Percentiles rank a stretch among this genome's conserved stretches.
Conservation (phyloP, 495 filamentous ascomycete species). For the Penicillium goetzii region DNA sequence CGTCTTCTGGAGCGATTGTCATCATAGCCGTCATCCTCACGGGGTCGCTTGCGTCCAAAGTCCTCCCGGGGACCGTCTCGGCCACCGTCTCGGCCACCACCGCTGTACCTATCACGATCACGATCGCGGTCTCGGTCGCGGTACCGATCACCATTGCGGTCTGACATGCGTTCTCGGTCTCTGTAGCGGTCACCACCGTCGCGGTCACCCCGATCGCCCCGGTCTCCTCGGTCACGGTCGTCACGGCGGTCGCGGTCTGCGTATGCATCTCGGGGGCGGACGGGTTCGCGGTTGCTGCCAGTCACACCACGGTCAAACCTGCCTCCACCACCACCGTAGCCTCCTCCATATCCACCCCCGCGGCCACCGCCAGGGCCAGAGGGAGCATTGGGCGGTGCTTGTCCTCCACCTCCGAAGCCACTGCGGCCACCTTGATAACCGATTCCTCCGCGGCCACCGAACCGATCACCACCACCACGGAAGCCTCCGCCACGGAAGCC, state of each 20-base stretch:
- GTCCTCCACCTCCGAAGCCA: conserved; percentile 62
- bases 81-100: conserved; percentile 47
- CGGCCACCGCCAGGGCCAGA: conserved; percentile 74
- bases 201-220: conserved; percentile 46
- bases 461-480: conserved; percentile 67
- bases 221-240: conserved; percentile 52
- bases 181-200: conserved; percentile 21
- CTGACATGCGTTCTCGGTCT: conserved; percentile 29
- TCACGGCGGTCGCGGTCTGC: conserved; percentile 59
- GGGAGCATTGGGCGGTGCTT: conserved; percentile 76
- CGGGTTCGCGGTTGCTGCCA: conserved; percentile 59
- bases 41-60: conserved; percentile 58
- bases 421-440: conserved; percentile 64
- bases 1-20: conserved; percentile 79
- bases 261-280: conserved; percentile 52
- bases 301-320: conserved; percentile 54
- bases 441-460: conserved; percentile 59
- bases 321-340: conserved; percentile 45
- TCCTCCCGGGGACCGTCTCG: conserved; percentile 44
- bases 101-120: conserved; percentile 46
- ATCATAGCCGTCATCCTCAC: conserved; percentile 67
- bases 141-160: conserved; percentile 47
- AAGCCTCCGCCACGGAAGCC: conserved; percentile 61
- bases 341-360: conserved; percentile 40
- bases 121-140: conserved; percentile 59